Evolutionary conservation across 2,329 filamentous ascomycete species (phyloP), one percentile per base, ranked within the genome.

Genomic region (Hypoxylon sp.): DNA sequence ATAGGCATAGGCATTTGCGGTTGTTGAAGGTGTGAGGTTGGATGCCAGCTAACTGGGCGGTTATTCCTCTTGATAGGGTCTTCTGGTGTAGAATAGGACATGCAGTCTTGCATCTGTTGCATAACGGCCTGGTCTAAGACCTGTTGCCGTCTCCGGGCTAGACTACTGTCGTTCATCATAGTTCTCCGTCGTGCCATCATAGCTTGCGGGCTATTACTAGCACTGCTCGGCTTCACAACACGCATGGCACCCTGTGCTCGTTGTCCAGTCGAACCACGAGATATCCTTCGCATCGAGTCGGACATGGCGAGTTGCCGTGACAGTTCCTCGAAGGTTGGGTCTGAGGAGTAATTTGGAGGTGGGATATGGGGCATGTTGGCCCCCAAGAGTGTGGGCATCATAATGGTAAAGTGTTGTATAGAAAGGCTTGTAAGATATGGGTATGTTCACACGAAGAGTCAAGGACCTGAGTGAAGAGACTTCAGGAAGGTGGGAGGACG

Each of bases 41-140:
- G 90, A 77, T 94, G 92, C 92, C 92, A 94, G 83, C 91, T 94
- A 50, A 92, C 83, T 5, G 92, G 91, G 46, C 92, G 86, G 58
- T 81, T 80, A 42, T 84, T 79, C 75, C 81, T 78, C 73, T 78
- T 81, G 42, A 79, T 68, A 3, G 76, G 79, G 27, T 80, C 77
- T 63, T 79, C 77, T 37, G 75, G 72, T 33, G 58, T 57, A 27
- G 77, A 76, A 68, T 72, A 78, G 2, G 67, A 50, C 22, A 69
- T 59, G 31, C 56, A 64, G 22, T 74, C 73, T 59, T 77, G 79
- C 71, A 77, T 76, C 61, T 80, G 82, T 77, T 71, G 84, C 74
- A 67, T 82, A 64, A 71, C 77, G 76, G 83, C 76, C 65, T 85
- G 81, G 64, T 87, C 82, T 49, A 85, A 74, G 33, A 81, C 80